A percentile compares a stretch with the other conserved stretches of the same genome.
These are phyloP conservation scores for Syzygium jambos DNA, from an alignment of 345 rosid species.

Conservation along the genomic window DNA sequence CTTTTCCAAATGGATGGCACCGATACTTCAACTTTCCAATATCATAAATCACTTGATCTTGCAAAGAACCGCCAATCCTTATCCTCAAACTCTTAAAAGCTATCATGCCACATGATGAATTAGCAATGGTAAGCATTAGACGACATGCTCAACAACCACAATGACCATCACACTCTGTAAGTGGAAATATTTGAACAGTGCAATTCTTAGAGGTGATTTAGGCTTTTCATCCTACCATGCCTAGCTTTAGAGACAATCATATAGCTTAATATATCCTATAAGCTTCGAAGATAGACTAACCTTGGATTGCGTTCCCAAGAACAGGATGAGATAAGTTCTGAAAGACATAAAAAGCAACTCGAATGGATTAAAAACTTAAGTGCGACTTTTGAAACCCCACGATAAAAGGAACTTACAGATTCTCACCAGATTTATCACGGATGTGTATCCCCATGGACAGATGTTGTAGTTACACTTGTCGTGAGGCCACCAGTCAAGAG, in stretches of 20 bases:
- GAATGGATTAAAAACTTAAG: background rate
- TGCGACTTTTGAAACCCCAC: background rate
- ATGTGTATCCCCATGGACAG: conserved; percentile 90
- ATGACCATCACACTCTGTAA: background rate
- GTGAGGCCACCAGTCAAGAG: conserved; percentile 99
- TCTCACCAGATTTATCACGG: conserved; percentile 72
- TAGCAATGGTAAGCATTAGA: background rate
- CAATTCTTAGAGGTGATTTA: background rate
- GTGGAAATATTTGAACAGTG: background rate
- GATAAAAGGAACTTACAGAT: background rate
- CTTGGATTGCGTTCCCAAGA: conserved; percentile 74
- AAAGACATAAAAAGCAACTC: background rate
- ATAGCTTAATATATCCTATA: background rate
- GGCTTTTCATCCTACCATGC: background rate
- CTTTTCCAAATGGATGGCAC: conserved; percentile 67
- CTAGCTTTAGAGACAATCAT: background rate
- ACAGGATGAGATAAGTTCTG: conserved; percentile 85
- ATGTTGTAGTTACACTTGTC: conserved; percentile 87
- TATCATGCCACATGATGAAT: conserved; percentile 5
- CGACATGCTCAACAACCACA: background rate
- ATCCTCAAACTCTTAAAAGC: conserved; percentile 83
- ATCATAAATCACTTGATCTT: conserved; percentile 81
- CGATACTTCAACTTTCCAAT: conserved; percentile 58
- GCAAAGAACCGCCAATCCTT: conserved; percentile 94
- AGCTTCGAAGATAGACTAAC: conserved; percentile 19